These are phyloP conservation scores for Colletotrichum limetticola DNA, from an alignment of 2,329 filamentous ascomycete species.

Conservation along the genomic window DNA sequence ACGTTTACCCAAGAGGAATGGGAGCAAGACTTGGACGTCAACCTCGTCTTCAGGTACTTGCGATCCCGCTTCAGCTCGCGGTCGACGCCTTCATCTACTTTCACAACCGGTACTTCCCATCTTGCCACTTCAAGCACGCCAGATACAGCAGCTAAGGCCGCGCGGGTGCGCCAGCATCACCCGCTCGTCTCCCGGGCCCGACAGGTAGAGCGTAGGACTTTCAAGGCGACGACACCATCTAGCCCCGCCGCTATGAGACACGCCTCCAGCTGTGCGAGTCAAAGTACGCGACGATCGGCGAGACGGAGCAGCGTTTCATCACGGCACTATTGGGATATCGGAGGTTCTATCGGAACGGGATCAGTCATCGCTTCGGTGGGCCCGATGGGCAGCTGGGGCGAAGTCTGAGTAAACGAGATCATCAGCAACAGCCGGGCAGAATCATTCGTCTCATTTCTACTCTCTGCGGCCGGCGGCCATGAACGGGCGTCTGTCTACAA, in stretches of 20 bases:
- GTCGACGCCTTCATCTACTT: slow-evolving; percentile 52
- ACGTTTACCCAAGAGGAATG: slow-evolving; percentile 81
- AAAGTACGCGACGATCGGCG: slow-evolving; percentile 82
- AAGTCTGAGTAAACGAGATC: slow-evolving; percentile 60
- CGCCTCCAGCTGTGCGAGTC: slow-evolving; percentile 82
- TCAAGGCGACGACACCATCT: slow-evolving; percentile 63
- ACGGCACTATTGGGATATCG: slow-evolving; percentile 93
- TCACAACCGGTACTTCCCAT: slow-evolving; percentile 57
- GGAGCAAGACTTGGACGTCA: slow-evolving; percentile 92
- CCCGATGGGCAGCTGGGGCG: slow-evolving; percentile 82
- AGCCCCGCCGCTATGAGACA: slow-evolving; percentile 61
- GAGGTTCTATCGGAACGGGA: slow-evolving; percentile 81
- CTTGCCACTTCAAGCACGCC: slow-evolving; percentile 63
- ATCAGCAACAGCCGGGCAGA: not conserved
- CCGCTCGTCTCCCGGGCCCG: slow-evolving; percentile 77
- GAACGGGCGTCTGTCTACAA: not conserved
- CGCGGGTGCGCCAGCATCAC: slow-evolving; percentile 88
- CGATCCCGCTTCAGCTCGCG: slow-evolving; percentile 76
- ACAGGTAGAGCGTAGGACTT: slow-evolving; percentile 64
- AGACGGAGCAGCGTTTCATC: slow-evolving; percentile 76
- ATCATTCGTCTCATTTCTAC: not conserved
- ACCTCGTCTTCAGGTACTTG: slow-evolving; percentile 90
- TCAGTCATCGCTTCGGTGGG: slow-evolving; percentile 75
- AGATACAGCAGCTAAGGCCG: slow-evolving; percentile 80
- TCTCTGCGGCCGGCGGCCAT: not conserved